Base-by-base conservation (phyloP, 768 basidiomycete genomes). In the Kwoniella shandongensis region DNA sequence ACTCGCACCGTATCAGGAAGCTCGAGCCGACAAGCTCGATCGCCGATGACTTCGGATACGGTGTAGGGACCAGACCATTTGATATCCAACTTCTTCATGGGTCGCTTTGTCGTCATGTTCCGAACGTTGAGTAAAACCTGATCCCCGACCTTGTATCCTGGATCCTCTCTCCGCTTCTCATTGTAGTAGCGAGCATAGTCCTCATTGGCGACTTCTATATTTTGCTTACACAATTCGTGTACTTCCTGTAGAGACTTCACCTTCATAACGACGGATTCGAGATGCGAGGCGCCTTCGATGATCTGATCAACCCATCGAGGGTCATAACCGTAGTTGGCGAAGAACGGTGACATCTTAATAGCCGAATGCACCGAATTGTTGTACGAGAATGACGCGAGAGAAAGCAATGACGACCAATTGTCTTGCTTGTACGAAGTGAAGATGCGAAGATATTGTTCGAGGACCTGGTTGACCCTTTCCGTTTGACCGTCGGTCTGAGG, bases 401-500 rank as follows among this genome's bases (percentile, higher is more conserved):
- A 60, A 0, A 79, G 50, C 49, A 67, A 70, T 8, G 73, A 57
- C 0, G 69, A 59, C 78, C 78, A 79, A 38, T 79, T 78, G 63
- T 68, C 61, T 53, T 77, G 75, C 20, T 62, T 51, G 30, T 70
- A 62, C 48, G 71, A 67, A 38, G 5, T 20, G 30, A 80, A 80
- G 0, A 75, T 44, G 0, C 77, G 64, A 0, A 82, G 75, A 54
- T 78, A 80, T 12, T 74, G 72, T 54, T 82, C 79, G 0, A 81
- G 27, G 4, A 76, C 66, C 54, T 80, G 79, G 54, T 82, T 81
- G 7, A 77, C 61, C 1, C 73, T 53, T 51, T 82, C 80, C 0
- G 79, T 79, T 40, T 46, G 78, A 0, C 81, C 79, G 51, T 81
- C 77, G 1, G 76, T 77, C 47, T 80, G 76, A 0, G 81, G 81